Percentiles rank a stretch among this genome's conserved stretches.
phyloP scores from a whole-genome alignment of 2,329 filamentous ascomycete genomes.

The Fusarium metavorans region DNA sequence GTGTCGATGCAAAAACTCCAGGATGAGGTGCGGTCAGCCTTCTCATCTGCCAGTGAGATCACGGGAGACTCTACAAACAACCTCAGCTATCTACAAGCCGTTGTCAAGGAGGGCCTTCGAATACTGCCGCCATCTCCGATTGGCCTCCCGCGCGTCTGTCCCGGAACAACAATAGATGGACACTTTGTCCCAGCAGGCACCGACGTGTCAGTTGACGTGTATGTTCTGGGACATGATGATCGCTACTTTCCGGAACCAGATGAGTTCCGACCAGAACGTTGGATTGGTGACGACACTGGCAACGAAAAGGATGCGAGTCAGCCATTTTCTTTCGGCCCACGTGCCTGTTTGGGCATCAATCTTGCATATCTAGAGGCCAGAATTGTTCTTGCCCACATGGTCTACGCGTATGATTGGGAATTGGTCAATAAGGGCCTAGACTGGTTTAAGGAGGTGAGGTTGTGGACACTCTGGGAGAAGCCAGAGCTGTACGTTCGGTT shows the following conservation, averaged over 20 bases:
- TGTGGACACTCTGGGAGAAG: constrained; percentile 4
- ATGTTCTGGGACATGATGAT: background rate
- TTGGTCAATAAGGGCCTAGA: background rate
- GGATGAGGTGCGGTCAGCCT: constrained; percentile 9
- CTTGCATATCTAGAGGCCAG: background rate
- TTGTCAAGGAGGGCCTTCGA: constrained; percentile 28
- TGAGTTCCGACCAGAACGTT: constrained; percentile 10
- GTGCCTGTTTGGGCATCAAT: constrained; percentile 8
- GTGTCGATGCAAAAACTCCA: constrained; percentile 1
- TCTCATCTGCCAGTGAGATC: constrained; percentile 10
- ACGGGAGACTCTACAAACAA: constrained; percentile 7
- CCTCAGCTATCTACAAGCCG: constrained; percentile 16
- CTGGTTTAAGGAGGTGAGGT: background rate
- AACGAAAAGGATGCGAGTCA: constrained; percentile 1
- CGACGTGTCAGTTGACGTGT: constrained; percentile 16
- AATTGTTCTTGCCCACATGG: constrained; percentile 5
- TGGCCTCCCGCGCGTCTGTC: constrained; percentile 9
- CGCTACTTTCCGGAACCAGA: constrained; percentile 11
- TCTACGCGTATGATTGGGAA: constrained; percentile 12
- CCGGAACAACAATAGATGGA: constrained; percentile 18
- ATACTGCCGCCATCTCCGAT: constrained; percentile 16
- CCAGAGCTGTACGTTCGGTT: background rate
- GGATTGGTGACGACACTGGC: background rate
- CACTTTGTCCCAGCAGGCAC: constrained; percentile 19
- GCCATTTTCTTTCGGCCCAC: constrained; percentile 4